Base-by-base conservation (phyloP, 2,329 filamentous ascomycete species). In the Alternaria incomplexa region DNA sequence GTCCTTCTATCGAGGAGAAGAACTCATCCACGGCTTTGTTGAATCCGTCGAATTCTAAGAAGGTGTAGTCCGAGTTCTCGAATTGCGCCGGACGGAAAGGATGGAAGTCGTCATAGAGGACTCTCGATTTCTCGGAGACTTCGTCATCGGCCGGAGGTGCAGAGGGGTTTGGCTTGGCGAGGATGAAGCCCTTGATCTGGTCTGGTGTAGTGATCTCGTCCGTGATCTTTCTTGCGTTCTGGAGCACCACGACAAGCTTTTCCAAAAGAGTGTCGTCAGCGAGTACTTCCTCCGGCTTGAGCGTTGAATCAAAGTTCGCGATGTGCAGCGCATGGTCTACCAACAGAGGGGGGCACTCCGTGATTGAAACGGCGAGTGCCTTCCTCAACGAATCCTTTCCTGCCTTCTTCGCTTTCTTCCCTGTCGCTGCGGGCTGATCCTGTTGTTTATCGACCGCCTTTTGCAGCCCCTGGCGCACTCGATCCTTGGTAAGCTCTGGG, bases 21-120 rank as follows among this genome's bases (percentile, higher is more conserved):
- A 97, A 99, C 70, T 97, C 93, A 76, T 99, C 96, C 0, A 97
- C 93, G 0, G 93, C 96, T 75, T 91, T 91, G 79, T 97, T 97
- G 83, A 96, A 98, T 10, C 90, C 91, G 7, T 93, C 87, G 68
- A 94, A 93, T 57, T 92, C 88, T 12, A 98, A 75, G 15, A 97
- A 88, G 4, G 88, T 86, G 23, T 90, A 87, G 0, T 85, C 82
- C 0, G 88, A 83, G 59, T 93, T 89, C 65, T 90, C 88, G 65
- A 97, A 91, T 70, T 98, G 95, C 22, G 86, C 84, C 0, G 96
- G 96, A 43, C 91, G 84, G 78, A 98, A 98, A 0, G 96, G 96
- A 71, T 98, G 95, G 72, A 97, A 98, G 73, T 99, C 96, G 58
- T 97, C 92, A 74, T 97, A 99, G 2, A 97, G 83, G 6, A 96